Conservation (phyloP, 331 rosid genomes). For the Malus hybrid region DNA sequence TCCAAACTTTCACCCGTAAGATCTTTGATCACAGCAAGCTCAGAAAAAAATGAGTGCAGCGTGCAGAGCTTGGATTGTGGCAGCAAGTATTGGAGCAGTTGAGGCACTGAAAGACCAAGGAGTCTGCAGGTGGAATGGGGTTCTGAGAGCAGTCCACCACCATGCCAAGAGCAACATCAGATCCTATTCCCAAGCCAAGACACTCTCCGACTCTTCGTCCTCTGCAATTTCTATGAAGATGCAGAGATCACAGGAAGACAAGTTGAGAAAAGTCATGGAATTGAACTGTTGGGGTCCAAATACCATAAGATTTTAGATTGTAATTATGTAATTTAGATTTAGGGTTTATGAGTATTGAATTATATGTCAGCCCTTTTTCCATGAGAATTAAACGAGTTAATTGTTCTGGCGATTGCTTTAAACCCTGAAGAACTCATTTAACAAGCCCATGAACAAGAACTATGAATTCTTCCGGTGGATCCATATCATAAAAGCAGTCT, state of each 20-base stretch:
- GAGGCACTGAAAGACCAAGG: constrained; percentile 91
- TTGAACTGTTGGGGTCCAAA: constrained; percentile 69
- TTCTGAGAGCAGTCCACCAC: constrained; percentile 50
- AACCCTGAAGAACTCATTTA: too few species aligned
- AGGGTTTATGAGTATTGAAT: neutral
- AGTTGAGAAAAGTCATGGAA: constrained; percentile 52
- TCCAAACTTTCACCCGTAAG: neutral
- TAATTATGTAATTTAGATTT: neutral
- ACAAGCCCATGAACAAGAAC: too few species aligned
- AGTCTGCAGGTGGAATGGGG: constrained; percentile 72
- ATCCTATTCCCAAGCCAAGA: constrained; percentile 47
- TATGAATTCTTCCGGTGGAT: too few species aligned
- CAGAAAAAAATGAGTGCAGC: constrained; percentile 28
- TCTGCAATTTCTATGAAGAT: constrained; percentile 31
- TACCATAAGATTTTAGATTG: constrained; percentile 42
- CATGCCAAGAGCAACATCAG: constrained; percentile 59
- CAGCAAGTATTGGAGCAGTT: constrained; percentile 57
- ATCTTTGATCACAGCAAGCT: neutral
- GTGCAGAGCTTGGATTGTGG: constrained; percentile 73
- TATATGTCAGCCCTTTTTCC: neutral
- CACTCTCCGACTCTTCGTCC: constrained; percentile 34
- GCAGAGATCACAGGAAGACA: constrained; percentile 42
- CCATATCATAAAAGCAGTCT: too few species aligned
- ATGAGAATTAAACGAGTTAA: neutral
- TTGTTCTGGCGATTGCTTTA: neutral